Conservation (phyloP, 371 early-diverging fungal genomes). For the Smittium mucronatum region DNA sequence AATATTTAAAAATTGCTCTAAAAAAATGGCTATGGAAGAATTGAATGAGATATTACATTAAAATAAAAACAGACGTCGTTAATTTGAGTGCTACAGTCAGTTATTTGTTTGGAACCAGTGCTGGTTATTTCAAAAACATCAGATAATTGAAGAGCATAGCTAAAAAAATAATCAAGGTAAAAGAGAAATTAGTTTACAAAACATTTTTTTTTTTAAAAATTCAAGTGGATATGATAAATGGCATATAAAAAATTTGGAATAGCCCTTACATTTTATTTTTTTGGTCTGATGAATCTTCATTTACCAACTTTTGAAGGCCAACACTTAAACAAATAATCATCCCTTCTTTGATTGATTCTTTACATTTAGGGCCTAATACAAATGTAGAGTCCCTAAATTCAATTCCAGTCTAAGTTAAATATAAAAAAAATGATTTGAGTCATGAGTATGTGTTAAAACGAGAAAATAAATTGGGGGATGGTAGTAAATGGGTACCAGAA, state of each 20-base stretch:
- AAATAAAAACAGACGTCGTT: conserved; percentile 68
- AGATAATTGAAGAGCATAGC: conserved; percentile 64
- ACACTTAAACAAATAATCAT: conserved; percentile 77
- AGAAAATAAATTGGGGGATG: no score
- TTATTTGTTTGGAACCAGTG: conserved; percentile 48
- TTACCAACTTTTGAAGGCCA: conserved; percentile 75
- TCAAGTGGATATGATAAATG: no score
- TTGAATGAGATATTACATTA: conserved; percentile 30
- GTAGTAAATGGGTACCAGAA: no score
- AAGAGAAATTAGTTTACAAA: no score
- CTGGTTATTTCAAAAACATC: conserved; percentile 69
- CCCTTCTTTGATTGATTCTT: conserved; percentile 50
- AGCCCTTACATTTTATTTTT: conserved; percentile 35
- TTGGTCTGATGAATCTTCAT: conserved; percentile 51
- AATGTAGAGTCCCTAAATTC: conserved; percentile 82
- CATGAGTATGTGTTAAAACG: neutral
- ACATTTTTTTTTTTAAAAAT: no score
- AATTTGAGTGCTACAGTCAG: conserved; percentile 55
- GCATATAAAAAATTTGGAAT: no score
- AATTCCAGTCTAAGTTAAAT: conserved; percentile 55
- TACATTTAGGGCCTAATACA: conserved; percentile 55
- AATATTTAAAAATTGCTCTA: conserved; percentile 30
- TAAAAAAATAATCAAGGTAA: neutral
- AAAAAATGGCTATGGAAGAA: conserved; percentile 14
- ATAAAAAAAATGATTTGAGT: conserved; percentile 13